These are phyloP conservation scores for Macrophomina pseudophaseolina DNA, from an alignment of 2,329 filamentous ascomycete species.

Conservation along the genomic window DNA sequence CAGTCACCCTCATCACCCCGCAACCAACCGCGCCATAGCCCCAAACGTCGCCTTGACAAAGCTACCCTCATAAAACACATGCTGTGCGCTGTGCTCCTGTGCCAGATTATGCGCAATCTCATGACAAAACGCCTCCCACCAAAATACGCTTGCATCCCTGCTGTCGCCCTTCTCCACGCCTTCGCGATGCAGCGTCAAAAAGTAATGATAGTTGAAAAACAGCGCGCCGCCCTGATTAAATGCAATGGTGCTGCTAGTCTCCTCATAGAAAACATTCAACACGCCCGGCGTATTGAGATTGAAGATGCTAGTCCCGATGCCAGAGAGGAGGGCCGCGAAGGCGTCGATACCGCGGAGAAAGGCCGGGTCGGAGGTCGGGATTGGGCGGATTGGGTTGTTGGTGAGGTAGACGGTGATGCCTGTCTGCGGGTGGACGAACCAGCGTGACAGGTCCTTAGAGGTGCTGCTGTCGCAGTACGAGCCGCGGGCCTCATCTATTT, in stretches of 20 bases:
- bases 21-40: slow-evolving; percentile 7
- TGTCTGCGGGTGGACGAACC: neutral
- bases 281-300: slow-evolving; percentile 52
- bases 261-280: slow-evolving; percentile 61
- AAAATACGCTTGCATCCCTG: slow-evolving; percentile 78
- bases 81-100: slow-evolving; percentile 60
- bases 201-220: slow-evolving; percentile 94
- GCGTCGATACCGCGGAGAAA: slow-evolving; percentile 7
- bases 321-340: slow-evolving; percentile 3
- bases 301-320: slow-evolving; percentile 4
- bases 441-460: slow-evolving; percentile 67
- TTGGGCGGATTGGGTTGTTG: neutral
- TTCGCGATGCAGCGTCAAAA: slow-evolving; percentile 74
- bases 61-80: slow-evolving; percentile 26
- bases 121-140: slow-evolving; percentile 95
- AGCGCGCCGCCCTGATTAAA: slow-evolving; percentile 88
- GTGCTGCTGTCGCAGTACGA: slow-evolving; percentile 84
- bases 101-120: slow-evolving; percentile 96
- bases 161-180: slow-evolving; percentile 33
- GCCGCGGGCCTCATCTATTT: slow-evolving; percentile 75
- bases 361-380: neutral
- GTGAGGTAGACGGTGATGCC: slow-evolving; percentile 24
- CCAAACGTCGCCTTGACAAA: slow-evolving; percentile 26
- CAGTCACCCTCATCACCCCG: neutral
- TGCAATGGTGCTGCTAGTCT: slow-evolving; percentile 63